Evolutionary conservation across 306 rosid species (phyloP).

Genomic region (Lagenaria siceraria): DNA sequence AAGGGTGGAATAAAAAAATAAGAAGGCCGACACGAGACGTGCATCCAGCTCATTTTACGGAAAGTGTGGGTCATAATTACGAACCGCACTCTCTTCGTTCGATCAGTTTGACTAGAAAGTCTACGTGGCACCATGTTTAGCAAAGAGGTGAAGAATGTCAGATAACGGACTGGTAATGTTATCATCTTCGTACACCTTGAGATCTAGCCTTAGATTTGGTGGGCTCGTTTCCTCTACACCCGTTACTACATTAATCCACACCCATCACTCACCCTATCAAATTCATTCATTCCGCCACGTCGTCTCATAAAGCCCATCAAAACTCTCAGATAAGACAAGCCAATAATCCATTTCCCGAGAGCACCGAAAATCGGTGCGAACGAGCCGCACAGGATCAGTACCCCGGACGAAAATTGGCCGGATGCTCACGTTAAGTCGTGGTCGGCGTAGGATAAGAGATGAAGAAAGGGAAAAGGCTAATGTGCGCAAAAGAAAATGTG

Average conservation of each 20-base stretch:
- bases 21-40: conserved; percentile 5
- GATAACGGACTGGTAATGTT: not conserved
- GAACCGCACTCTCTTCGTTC: not conserved
- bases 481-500: not conserved
- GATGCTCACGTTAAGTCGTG: not conserved
- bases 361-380: not conserved
- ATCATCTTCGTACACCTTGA: conserved; percentile 7
- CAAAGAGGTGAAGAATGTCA: not conserved
- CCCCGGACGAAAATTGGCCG: not conserved
- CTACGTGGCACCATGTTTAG: not conserved
- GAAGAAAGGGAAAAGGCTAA: not conserved
- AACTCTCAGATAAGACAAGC: not conserved
- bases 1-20: not conserved
- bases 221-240: not conserved
- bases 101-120: not conserved
- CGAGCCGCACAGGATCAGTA: not conserved
- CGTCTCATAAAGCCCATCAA: not conserved
- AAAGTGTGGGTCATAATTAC: conserved; percentile 3
- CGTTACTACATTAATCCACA: not conserved
- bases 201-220: conserved; percentile 23
- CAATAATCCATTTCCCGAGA: not conserved
- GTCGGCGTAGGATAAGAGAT: not conserved
- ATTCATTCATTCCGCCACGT: not conserved
- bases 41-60: conserved; percentile 8
- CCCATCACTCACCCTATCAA: not conserved